These are phyloP conservation scores for Diaporthe sp. DNA, from an alignment of 2,329 filamentous ascomycete species.

Conservation along the genomic window DNA sequence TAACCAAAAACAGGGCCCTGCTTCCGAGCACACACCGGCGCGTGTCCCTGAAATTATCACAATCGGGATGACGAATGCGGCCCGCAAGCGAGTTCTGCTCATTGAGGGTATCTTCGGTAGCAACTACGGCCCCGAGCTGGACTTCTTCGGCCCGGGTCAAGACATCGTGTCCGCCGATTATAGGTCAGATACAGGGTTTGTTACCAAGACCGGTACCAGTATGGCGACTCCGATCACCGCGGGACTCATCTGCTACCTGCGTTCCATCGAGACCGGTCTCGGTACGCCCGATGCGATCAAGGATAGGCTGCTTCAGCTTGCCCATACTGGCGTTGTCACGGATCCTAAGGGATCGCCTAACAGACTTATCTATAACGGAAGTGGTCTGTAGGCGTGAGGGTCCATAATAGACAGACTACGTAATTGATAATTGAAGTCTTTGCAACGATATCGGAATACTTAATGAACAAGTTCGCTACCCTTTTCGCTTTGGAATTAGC, in stretches of 20 bases:
- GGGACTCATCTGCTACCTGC: conserved; percentile 15
- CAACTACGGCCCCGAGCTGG: conserved; percentile 15
- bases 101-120: not conserved
- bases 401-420: too few species aligned
- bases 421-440: not conserved
- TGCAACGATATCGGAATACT: too few species aligned
- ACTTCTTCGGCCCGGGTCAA: conserved; percentile 1
- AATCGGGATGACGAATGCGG: conserved; percentile 2
- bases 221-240: conserved; percentile 18
- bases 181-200: not conserved
- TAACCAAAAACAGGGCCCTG: not conserved
- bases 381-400: not conserved
- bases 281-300: conserved; percentile 1
- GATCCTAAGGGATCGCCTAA: conserved; percentile 5
- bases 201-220: not conserved
- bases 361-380: conserved; percentile 8
- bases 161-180: conserved; percentile 10
- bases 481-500: too few species aligned
- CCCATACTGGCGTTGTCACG: not conserved
- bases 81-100: not conserved
- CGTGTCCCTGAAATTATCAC: conserved; percentile 10
- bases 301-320: conserved; percentile 6
- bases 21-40: not conserved
- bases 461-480: too few species aligned
- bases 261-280: conserved; percentile 6